Percentiles rank a stretch among this genome's conserved stretches.
Evolutionary conservation across 2,329 filamentous ascomycete genomes (phyloP).

Genomic region (Paraphaeosphaeria minitans): DNA sequence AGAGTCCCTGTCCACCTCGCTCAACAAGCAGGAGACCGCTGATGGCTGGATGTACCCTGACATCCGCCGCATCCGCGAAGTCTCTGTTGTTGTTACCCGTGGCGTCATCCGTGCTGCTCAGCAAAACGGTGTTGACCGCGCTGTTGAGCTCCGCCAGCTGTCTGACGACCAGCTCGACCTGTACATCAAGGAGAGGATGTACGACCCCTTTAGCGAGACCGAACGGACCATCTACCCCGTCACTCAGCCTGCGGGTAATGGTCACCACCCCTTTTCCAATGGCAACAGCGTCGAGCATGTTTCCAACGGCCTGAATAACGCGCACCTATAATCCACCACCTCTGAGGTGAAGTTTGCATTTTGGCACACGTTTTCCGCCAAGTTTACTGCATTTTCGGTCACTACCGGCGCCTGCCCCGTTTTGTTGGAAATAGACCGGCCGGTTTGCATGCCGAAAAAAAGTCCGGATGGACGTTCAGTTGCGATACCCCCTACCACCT

Average conservation of each 20-base stretch:
- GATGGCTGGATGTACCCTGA: constrained; percentile 88
- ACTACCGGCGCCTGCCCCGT: constrained; percentile 5
- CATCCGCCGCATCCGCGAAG: constrained; percentile 89
- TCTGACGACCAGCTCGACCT: constrained; percentile 72
- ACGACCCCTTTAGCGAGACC: constrained; percentile 56
- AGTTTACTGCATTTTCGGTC: constrained; percentile 13
- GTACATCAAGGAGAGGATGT: constrained; percentile 62
- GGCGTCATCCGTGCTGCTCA: constrained; percentile 94
- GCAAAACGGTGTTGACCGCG: constrained; percentile 67
- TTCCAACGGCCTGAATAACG: constrained; percentile 30
- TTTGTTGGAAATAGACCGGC: constrained; percentile 9
- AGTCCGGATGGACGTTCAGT: constrained; percentile 1
- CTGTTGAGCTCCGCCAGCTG: constrained; percentile 66
- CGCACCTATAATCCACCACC: constrained; percentile 34
- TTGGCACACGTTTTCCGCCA: constrained; percentile 21
- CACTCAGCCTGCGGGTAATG: constrained; percentile 29
- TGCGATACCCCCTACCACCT: constrained; percentile 8
- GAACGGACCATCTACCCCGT: constrained; percentile 46
- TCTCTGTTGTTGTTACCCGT: constrained; percentile 82
- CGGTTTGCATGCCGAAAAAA: constrained; percentile 1
- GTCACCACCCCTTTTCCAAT: constrained; percentile 18
- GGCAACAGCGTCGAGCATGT: constrained; percentile 33
- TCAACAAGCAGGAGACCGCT: constrained; percentile 80
- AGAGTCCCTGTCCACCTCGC: constrained; percentile 74
- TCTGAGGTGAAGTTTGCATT: constrained; percentile 1